These are phyloP conservation scores for Mortierella sp. DNA, from an alignment of 371 early-diverging fungal species.

Conservation along the genomic window DNA sequence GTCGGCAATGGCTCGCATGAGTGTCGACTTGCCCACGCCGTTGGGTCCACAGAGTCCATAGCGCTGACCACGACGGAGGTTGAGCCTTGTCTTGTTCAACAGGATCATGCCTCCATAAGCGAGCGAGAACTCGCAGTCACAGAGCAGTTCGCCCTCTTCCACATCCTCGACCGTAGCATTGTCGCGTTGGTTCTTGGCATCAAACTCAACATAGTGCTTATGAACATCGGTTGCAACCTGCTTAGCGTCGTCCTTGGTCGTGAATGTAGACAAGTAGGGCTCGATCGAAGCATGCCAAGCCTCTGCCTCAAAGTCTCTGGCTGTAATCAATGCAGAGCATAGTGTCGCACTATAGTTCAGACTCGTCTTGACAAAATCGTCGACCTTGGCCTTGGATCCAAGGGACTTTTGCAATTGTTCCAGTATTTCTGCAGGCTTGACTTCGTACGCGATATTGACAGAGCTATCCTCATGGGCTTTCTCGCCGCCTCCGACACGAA, in stretches of 20 bases:
- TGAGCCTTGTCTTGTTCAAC: conserved; percentile 78
- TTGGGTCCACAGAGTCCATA: conserved; percentile 89
- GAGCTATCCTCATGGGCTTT: conserved; percentile 32
- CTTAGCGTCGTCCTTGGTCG: conserved; percentile 51
- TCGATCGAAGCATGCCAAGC: conserved; percentile 60
- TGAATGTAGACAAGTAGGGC: conserved; percentile 68
- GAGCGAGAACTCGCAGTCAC: conserved; percentile 83
- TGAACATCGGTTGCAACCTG: conserved; percentile 47
- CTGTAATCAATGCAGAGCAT: conserved; percentile 60
- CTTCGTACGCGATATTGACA: conserved; percentile 34
- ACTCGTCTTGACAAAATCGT: conserved; percentile 61
- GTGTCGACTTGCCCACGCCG: conserved; percentile 90
- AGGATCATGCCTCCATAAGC: conserved; percentile 87
- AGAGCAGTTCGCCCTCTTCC: conserved; percentile 78
- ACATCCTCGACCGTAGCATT: conserved; percentile 69
- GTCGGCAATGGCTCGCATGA: conserved; percentile 85
- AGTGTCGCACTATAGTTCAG: conserved; percentile 58
- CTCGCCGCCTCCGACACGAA: conserved; percentile 64
- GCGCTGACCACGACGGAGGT: conserved; percentile 80
- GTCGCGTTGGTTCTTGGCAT: conserved; percentile 57
- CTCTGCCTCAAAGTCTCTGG: conserved; percentile 59
- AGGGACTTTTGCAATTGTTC: conserved; percentile 22
- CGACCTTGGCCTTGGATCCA: conserved; percentile 12
- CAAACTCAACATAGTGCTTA: conserved; percentile 55
- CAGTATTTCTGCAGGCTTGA: conserved; percentile 29